These are phyloP conservation scores for Mariannaea sp. DNA, from an alignment of 2,329 filamentous ascomycete species.

Conservation along the genomic window DNA sequence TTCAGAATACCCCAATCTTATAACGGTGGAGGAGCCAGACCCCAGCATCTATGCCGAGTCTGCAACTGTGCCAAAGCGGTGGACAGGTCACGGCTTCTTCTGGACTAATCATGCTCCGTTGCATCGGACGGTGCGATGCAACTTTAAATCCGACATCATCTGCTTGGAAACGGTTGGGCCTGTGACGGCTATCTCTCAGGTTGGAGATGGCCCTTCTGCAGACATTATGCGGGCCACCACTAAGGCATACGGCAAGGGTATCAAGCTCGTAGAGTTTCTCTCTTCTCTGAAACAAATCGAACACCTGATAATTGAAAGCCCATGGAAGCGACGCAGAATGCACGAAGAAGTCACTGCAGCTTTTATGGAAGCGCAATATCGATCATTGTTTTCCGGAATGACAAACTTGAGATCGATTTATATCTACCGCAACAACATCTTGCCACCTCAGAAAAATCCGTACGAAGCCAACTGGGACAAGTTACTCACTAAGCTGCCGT, in stretches of 20 bases:
- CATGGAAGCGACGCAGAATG: background rate
- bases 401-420: background rate
- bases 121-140: conserved; percentile 3
- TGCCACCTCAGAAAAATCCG: background rate
- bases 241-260: background rate
- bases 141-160: background rate
- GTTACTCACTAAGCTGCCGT: background rate
- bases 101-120: background rate
- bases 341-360: background rate
- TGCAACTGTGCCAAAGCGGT: background rate
- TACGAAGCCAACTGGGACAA: conserved; percentile 1
- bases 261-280: background rate
- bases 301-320: conserved; percentile 1
- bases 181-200: background rate
- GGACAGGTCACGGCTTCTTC: background rate
- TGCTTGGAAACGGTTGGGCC: conserved; percentile 1
- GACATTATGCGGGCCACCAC: background rate
- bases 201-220: background rate
- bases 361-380: background rate
- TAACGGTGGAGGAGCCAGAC: conserved; percentile 3
- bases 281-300: conserved; percentile 1
- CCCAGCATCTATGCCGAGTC: background rate
- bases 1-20: conserved; percentile 3
- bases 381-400: background rate
- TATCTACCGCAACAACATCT: conserved; percentile 3